A percentile compares a stretch with the other conserved stretches of the same genome.
Conservation (phyloP, 2,329 filamentous ascomycete genomes). For the Paracamarosporium sp. region DNA sequence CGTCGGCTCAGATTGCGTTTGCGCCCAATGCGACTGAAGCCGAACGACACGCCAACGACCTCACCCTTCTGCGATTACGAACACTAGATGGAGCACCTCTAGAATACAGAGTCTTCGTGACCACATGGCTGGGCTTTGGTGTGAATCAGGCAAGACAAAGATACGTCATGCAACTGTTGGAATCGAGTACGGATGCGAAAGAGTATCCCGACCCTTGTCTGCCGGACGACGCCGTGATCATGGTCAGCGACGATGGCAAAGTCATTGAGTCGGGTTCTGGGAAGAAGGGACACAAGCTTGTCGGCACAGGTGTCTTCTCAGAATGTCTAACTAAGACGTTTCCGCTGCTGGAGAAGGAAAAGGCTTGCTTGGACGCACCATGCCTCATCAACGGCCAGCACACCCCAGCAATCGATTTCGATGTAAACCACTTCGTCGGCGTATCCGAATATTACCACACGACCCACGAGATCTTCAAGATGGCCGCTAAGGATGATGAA, state of each 20-base stretch:
- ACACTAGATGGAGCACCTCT: conserved; percentile 77
- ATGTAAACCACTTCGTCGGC: conserved; percentile 96
- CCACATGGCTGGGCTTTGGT: conserved; percentile 97
- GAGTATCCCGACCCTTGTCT: conserved; percentile 92
- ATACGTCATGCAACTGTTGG: conserved; percentile 79
- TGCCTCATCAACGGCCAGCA: conserved; percentile 92
- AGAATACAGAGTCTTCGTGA: conserved; percentile 92
- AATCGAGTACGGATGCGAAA: conserved; percentile 65
- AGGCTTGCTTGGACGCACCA: conserved; percentile 79
- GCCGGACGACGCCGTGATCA: conserved; percentile 76
- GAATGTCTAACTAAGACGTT: conserved; percentile 84
- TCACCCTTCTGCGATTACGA: conserved; percentile 85
- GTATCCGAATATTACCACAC: conserved; percentile 99
- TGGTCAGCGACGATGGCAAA: conserved; percentile 75
- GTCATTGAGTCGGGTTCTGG: conserved; percentile 55
- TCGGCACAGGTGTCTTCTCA: conserved; percentile 87
- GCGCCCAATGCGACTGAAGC: conserved; percentile 92
- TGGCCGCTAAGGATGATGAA: conserved; percentile 71
- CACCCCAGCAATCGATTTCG: conserved; percentile 94
- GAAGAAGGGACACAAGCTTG: conserved; percentile 55
- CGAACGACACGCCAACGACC: conserved; percentile 84
- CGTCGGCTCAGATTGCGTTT: conserved; percentile 97
- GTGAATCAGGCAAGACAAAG: conserved; percentile 88
- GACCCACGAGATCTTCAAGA: conserved; percentile 89
- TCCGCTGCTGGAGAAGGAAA: conserved; percentile 88